A percentile compares a stretch with the other conserved stretches of the same genome.
Conservation (phyloP, 495 filamentous ascomycete genomes). For the Lophium mytilinum region DNA sequence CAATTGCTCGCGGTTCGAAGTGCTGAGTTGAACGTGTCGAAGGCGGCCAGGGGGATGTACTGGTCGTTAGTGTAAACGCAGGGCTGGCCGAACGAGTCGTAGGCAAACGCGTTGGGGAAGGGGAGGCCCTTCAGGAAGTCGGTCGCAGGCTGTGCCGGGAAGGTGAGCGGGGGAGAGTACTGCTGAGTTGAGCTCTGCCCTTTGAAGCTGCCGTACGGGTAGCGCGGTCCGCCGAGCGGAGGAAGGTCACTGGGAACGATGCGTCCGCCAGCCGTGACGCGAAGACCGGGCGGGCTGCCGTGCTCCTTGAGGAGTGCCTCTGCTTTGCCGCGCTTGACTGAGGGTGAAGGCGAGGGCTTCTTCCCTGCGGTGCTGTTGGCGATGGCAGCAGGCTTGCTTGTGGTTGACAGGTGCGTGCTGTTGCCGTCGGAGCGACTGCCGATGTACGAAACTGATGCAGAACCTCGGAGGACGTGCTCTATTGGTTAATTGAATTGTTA, state of each 20-base stretch:
- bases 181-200: constrained; percentile 14
- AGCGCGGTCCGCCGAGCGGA: constrained; percentile 25
- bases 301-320: constrained; percentile 48
- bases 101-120: constrained; percentile 22
- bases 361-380: constrained; percentile 6
- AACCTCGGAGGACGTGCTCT: constrained; percentile 28
- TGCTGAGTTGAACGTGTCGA: constrained; percentile 4
- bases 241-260: constrained; percentile 47
- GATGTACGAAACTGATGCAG: constrained; percentile 15
- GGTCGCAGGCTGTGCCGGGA: neutral
- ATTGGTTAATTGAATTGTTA: neutral
- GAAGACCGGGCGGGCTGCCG: constrained; percentile 50
- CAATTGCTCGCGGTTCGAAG: neutral
- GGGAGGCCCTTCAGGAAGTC: neutral
- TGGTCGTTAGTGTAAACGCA: constrained; percentile 23
- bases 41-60: constrained; percentile 17
- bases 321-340: constrained; percentile 33
- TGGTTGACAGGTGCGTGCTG: neutral
- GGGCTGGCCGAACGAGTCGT: constrained; percentile 18
- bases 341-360: constrained; percentile 34
- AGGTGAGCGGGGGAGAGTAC: constrained; percentile 1
- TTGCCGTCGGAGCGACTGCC: neutral
- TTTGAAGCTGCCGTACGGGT: constrained; percentile 14
- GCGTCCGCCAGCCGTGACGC: constrained; percentile 58
- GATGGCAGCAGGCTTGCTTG: constrained; percentile 1